Conservation (phyloP, 2,329 filamentous ascomycete species). For the Colletotrichum cordylinicola region DNA sequence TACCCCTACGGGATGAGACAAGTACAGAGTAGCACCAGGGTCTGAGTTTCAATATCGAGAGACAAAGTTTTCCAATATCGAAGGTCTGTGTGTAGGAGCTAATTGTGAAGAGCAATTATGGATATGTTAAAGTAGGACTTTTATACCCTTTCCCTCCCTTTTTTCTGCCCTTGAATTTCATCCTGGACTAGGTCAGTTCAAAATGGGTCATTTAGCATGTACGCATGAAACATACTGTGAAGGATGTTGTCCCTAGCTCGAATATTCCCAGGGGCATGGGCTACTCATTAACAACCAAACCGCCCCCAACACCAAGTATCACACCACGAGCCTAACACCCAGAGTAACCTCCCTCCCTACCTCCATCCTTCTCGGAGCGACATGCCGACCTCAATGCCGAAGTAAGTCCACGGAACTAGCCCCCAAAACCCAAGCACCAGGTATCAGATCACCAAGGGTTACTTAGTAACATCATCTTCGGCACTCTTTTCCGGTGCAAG, state of each 20-base stretch:
- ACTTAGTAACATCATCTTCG: not conserved
- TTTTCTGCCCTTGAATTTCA: not conserved
- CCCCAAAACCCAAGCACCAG: not conserved
- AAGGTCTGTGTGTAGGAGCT: too few species aligned
- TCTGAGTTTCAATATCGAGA: not conserved
- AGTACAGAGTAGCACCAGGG: not conserved
- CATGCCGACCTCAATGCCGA: not conserved
- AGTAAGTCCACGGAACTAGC: not conserved
- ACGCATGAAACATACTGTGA: not conserved
- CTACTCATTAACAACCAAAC: not conserved
- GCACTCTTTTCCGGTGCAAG: not conserved
- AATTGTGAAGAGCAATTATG: not conserved
- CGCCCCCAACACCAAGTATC: not conserved
- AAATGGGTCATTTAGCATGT: not conserved
- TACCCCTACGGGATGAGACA: fast-evolving
- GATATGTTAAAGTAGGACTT: not conserved
- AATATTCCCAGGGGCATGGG: not conserved
- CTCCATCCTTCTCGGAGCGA: not conserved
- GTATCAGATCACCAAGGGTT: not conserved
- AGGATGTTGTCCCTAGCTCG: not conserved
- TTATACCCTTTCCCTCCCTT: not conserved
- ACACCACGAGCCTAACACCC: not conserved
- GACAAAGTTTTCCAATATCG: too few species aligned
- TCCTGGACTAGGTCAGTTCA: not conserved
- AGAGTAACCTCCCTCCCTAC: not conserved